These are phyloP conservation scores for Mucor irregularis DNA, from an alignment of 371 early-diverging fungal species.

Conservation along the genomic window DNA sequence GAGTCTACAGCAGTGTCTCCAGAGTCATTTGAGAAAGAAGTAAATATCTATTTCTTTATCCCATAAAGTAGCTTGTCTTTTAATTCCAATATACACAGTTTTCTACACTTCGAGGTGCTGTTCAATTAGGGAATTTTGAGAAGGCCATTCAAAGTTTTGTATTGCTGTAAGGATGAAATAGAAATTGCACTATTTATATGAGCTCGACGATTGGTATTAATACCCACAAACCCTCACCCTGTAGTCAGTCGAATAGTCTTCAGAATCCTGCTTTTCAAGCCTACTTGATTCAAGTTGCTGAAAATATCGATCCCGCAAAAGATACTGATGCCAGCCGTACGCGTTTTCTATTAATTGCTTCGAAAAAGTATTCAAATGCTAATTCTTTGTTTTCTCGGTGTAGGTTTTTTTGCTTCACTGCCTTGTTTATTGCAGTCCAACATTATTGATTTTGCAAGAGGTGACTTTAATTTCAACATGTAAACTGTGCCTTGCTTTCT, in stretches of 20 bases:
- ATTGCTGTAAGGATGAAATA: conserved; percentile 22
- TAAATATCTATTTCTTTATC: not conserved
- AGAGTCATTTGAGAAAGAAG: conserved; percentile 14
- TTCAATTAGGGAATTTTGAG: conserved; percentile 20
- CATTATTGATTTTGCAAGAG: conserved; percentile 43
- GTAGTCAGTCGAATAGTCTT: conserved; percentile 39
- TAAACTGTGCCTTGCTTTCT: too few species aligned
- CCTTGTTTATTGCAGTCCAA: conserved; percentile 46
- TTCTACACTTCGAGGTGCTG: not conserved
- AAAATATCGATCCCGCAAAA: conserved; percentile 40
- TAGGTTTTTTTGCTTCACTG: conserved; percentile 46
- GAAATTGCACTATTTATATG: too few species aligned
- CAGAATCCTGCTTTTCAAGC: conserved; percentile 35
- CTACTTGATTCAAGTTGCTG: conserved; percentile 36
- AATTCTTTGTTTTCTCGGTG: not conserved
- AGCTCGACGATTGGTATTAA: too few species aligned
- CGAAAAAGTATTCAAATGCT: not conserved
- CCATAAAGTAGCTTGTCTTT: not conserved
- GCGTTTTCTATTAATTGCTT: conserved; percentile 4
- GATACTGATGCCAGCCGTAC: conserved; percentile 40
- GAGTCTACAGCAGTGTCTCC: not conserved
- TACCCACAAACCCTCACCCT: not conserved
- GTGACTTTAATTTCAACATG: too few species aligned
- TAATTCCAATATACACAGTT: conserved; percentile 1
- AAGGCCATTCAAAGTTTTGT: conserved; percentile 29